Conservation (phyloP, 306 rosid genomes). For the Mimosa bimucronata region DNA sequence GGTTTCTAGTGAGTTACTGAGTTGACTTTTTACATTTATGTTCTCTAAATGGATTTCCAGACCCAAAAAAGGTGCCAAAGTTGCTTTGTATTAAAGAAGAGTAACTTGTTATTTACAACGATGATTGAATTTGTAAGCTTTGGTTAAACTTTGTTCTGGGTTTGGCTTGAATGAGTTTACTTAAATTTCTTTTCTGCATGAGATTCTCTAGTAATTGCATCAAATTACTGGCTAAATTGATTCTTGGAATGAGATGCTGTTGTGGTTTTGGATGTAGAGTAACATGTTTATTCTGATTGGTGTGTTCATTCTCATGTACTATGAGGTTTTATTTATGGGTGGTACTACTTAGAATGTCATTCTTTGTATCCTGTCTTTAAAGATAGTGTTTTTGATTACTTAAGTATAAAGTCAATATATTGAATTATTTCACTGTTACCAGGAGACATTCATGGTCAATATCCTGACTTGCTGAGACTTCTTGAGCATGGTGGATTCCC, state of each 20-base stretch:
- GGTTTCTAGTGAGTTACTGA: conserved; percentile 19
- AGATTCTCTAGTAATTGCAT: neutral
- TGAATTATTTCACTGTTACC: conserved; percentile 37
- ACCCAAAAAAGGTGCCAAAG: neutral
- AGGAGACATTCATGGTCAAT: conserved; percentile 95
- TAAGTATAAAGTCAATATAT: neutral
- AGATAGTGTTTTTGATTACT: neutral
- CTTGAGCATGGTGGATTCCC: conserved; percentile 87
- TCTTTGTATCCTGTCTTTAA: neutral
- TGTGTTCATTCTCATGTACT: neutral
- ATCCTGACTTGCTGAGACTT: conserved; percentile 79
- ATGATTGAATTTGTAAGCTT: neutral
- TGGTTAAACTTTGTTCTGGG: conserved; percentile 16
- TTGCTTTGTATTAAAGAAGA: conserved; percentile 7
- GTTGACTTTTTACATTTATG: conserved; percentile 13
- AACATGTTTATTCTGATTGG: neutral
- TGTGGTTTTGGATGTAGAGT: neutral
- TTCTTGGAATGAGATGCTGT: conserved; percentile 3
- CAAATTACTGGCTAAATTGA: neutral
- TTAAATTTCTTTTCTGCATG: neutral
- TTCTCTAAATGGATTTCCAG: neutral
- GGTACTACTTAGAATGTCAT: neutral
- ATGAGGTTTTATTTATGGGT: neutral
- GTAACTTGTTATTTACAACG: neutral
- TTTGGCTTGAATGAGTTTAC: neutral